A percentile compares a stretch with the other conserved stretches of the same genome.
These are phyloP conservation scores for Ampelomyces quisqualis DNA, from an alignment of 2,329 filamentous ascomycete species.

Conservation along the genomic window DNA sequence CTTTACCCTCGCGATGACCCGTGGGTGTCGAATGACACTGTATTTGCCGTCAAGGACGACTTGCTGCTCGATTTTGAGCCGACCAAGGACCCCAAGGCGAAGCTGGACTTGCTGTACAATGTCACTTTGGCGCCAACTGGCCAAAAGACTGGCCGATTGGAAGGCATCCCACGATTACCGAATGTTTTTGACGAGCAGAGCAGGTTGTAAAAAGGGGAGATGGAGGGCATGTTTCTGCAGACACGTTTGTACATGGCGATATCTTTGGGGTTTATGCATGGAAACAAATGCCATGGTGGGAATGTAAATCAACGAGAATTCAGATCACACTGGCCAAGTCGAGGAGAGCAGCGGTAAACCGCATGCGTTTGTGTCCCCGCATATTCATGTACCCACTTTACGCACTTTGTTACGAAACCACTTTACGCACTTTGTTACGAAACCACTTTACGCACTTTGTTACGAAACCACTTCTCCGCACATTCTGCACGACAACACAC, in stretches of 20 bases:
- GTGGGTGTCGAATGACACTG: slow-evolving; percentile 59
- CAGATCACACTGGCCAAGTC: neutral
- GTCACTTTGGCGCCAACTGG: slow-evolving; percentile 55
- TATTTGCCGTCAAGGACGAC: slow-evolving; percentile 64
- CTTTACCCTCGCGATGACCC: slow-evolving; percentile 61
- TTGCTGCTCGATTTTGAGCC: slow-evolving; percentile 60
- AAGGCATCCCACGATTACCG: slow-evolving; percentile 37
- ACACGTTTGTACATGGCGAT: slow-evolving; percentile 19
- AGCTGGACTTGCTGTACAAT: slow-evolving; percentile 63
- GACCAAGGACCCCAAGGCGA: slow-evolving; percentile 54
- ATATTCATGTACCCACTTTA: too few species aligned
- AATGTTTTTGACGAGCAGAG: slow-evolving; percentile 27
- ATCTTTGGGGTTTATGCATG: neutral
- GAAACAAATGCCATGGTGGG: neutral
- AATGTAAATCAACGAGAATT: neutral
- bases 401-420: too few species aligned
- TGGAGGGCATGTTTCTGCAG: slow-evolving; percentile 8
- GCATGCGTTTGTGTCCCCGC: neutral
- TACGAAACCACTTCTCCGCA: too few species aligned
- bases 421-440: too few species aligned
- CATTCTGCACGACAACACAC: slow-evolving; percentile 8
- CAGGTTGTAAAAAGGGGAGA: slow-evolving; percentile 21
- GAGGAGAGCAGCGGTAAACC: neutral
- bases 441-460: too few species aligned
- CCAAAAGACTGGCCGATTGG: slow-evolving; percentile 32